Base-by-base conservation (phyloP, 1,139 yeast species). In the Arxiozyma heterogenica region DNA sequence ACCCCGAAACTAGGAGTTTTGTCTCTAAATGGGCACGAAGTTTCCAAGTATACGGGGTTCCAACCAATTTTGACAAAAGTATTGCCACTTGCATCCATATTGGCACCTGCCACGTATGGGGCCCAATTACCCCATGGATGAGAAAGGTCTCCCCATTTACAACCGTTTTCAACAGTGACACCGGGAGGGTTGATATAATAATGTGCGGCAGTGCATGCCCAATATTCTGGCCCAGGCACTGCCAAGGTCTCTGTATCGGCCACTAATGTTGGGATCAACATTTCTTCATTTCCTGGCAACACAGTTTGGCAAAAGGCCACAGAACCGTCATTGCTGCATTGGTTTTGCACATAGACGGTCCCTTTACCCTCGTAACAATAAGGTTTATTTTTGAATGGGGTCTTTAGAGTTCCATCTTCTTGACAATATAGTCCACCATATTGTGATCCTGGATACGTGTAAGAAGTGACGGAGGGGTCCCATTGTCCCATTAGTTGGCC, bases 291-390 rank as follows among this genome's bases (percentile, higher is more conserved):
- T 57, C 96, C 96, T 23, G 96, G 96, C 57, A 89, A 76, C 17
- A 89, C 96, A 3, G 96, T 89, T 74, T 90, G 96, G 71, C 96
- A 89, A 71, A 89, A 83, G 12, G 96, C 90, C 59, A 87, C 89
- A 57, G 79, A 73, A 7, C 71, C 60, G 50, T 74, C 73, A 46
- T 71, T 65, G 4, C 41, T 18, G 17, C 80, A 79, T 25, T 67
- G 64, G 74, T 86, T 87, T 56, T 74, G 65, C 45, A 82, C 95
- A 41, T 71, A 64, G 34, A 87, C 82, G 21, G 91, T 80, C 42
- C 90, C 93, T 58, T 80, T 78, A 55, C 96, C 96, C 57, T 84
- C 83, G 58, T 78, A 77, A 73, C 96, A 89, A 73, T 81, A 84
- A 49, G 74, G 81, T 59, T 75, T 76, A 61, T 77, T 73, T 8